These are phyloP conservation scores for Penicillium sp. DNA, from an alignment of 2,329 filamentous ascomycete genomes.

Conservation along the genomic window DNA sequence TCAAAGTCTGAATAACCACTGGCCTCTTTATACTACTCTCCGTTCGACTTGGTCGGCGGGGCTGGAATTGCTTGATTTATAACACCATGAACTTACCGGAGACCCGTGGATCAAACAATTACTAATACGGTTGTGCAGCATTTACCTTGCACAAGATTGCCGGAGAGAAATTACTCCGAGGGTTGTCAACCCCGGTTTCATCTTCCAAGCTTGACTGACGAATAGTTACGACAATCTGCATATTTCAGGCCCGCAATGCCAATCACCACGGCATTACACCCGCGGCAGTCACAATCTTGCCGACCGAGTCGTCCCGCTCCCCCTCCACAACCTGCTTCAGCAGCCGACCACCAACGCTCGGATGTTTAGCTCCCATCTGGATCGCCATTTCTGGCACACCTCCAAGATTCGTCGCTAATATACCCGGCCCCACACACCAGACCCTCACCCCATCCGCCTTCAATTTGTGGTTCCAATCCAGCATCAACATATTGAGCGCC, in stretches of 20 bases:
- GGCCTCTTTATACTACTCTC: background rate
- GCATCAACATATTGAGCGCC: conserved; percentile 55
- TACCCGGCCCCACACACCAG: conserved; percentile 51
- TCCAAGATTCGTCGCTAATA: conserved; percentile 46
- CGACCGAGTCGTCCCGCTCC: conserved; percentile 11
- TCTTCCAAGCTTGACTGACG: background rate
- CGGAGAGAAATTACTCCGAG: background rate
- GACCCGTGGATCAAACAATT: background rate
- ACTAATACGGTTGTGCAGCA: background rate
- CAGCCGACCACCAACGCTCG: conserved; percentile 16
- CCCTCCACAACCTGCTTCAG: conserved; percentile 17
- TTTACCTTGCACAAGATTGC: background rate
- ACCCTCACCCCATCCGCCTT: conserved; percentile 55
- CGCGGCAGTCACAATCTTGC: conserved; percentile 8
- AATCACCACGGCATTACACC: conserved; percentile 7
- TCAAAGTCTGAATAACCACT: background rate
- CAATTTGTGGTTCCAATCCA: conserved; percentile 51
- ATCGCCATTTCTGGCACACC: conserved; percentile 12
- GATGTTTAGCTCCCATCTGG: conserved; percentile 16
- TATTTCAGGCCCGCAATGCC: too few relatives aligned
- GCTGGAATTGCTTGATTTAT: background rate
- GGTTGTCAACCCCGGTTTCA: background rate
- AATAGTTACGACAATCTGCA: background rate
- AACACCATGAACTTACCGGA: background rate
- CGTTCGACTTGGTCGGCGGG: background rate